phyloP scores from a whole-genome alignment of 192 early-diverging fungal genomes.

The Coemansia sp. region DNA sequence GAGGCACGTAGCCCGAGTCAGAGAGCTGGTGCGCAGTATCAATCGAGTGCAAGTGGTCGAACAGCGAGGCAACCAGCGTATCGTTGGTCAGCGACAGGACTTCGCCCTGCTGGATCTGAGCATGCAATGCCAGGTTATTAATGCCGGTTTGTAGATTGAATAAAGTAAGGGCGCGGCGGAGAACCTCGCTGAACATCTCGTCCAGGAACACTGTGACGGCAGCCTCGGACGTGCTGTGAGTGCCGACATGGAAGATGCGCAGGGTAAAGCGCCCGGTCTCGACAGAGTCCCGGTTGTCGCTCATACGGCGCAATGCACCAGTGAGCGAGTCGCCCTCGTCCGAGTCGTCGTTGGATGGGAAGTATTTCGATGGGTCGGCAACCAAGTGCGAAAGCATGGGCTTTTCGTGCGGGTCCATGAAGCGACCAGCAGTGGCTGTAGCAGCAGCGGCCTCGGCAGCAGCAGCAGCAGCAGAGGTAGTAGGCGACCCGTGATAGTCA shows the following conservation, averaged over 20 bases:
- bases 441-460: background rate
- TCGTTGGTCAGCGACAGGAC: constrained; percentile 27
- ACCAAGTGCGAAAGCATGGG: constrained; percentile 23
- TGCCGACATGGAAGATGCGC: constrained; percentile 27
- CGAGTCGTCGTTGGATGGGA: constrained; percentile 46
- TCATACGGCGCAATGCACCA: constrained; percentile 29
- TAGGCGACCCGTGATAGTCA: constrained; percentile 5
- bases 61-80: constrained; percentile 20
- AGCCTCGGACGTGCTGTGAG: constrained; percentile 29
- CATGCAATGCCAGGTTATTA: constrained; percentile 22
- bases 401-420: constrained; percentile 25
- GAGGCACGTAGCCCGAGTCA: constrained; percentile 25
- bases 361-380: constrained; percentile 29
- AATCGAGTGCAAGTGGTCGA: constrained; percentile 32
- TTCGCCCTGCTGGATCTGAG: constrained; percentile 29
- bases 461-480: background rate
- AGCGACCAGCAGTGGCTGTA: constrained; percentile 8
- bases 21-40: constrained; percentile 5
- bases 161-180: constrained; percentile 33
- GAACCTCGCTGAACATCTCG: constrained; percentile 43
- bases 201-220: constrained; percentile 31
- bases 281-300: constrained; percentile 31
- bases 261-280: constrained; percentile 21
- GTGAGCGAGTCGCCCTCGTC: constrained; percentile 56
- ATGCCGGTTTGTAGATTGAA: constrained; percentile 25